phyloP scores from a whole-genome alignment of 176 grass and related monocot species.

The Tuctoria greenei region DNA sequence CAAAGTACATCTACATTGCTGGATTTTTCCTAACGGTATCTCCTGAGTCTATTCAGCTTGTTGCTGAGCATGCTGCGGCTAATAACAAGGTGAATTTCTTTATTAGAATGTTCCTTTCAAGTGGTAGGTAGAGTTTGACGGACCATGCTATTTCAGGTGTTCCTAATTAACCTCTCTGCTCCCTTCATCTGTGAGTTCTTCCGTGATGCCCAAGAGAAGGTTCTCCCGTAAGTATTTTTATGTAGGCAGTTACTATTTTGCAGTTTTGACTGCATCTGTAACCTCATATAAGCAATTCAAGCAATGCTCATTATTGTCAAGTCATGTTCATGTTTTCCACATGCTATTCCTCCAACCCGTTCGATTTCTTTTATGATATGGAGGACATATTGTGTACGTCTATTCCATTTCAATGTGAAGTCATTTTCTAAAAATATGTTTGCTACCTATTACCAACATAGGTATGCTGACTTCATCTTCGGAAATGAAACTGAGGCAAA shows the following conservation, averaged over 20 bases:
- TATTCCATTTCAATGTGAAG: neutral
- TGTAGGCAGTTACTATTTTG: neutral
- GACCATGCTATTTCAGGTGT: conserved; percentile 55
- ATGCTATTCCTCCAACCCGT: conserved; percentile 5
- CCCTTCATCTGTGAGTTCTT: conserved; percentile 98
- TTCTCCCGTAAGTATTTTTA: conserved; percentile 72
- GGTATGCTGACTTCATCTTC: conserved; percentile 84
- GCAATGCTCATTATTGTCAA: neutral
- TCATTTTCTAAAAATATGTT: conserved; percentile 19
- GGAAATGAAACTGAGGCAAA: conserved; percentile 98
- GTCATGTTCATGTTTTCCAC: neutral
- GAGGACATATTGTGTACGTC: neutral
- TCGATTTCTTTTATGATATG: conserved; percentile 13
- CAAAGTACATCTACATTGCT: conserved; percentile 98
- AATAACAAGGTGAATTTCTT: conserved; percentile 71
- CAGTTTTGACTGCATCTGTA: neutral
- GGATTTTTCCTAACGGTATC: conserved; percentile 99
- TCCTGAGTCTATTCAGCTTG: conserved; percentile 91
- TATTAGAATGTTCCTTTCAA: neutral
- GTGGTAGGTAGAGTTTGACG: conserved; percentile 1
- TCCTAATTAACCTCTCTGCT: conserved; percentile 93
- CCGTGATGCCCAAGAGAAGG: conserved; percentile 83
- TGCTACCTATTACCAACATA: conserved; percentile 35
- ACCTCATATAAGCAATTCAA: neutral
- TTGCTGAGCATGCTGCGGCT: conserved; percentile 88